Conservation (phyloP, 805 yeast genomes). For the Priceomyces fermenticarens region DNA sequence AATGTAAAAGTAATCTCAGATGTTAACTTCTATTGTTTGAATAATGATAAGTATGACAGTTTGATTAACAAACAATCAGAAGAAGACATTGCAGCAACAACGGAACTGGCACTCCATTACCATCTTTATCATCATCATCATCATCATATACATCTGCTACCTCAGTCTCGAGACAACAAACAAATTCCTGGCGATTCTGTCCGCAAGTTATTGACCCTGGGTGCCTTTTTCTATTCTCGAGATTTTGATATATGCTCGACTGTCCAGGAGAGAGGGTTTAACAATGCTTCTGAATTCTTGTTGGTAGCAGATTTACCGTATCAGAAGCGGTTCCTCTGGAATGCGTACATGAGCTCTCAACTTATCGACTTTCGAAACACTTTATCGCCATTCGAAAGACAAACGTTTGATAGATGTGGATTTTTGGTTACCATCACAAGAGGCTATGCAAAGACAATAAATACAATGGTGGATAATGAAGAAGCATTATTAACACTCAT, state of each 20-base stretch:
- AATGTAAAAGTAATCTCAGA: conserved; percentile 52
- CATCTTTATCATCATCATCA: conserved; percentile 13
- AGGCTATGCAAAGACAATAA: conserved; percentile 50
- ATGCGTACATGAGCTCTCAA: conserved; percentile 43
- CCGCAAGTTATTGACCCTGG: conserved; percentile 41
- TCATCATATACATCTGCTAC: conserved; percentile 15
- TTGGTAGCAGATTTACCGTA: conserved; percentile 37
- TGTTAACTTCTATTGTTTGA: conserved; percentile 64
- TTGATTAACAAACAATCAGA: conserved; percentile 13
- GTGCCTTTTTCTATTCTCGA: conserved; percentile 47
- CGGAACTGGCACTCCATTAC: conserved; percentile 24
- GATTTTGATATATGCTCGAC: conserved; percentile 46
- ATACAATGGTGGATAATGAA: conserved; percentile 27
- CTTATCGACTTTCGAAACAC: conserved; percentile 45
- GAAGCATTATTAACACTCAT: conserved; percentile 46
- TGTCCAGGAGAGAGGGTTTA: conserved; percentile 43
- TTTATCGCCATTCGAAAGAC: conserved; percentile 37
- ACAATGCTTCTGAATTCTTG: conserved; percentile 10
- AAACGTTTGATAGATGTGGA: conserved; percentile 42
- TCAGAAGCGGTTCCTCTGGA: conserved; percentile 51
- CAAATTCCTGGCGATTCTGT: conserved; percentile 45
- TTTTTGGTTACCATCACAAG: conserved; percentile 48
- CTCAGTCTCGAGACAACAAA: conserved; percentile 15
- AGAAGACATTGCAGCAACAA: conserved; percentile 7
- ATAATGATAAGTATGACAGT: conserved; percentile 52